phyloP scores from a whole-genome alignment of 106 monocot genomes.

The Dendrobium catenatum region DNA sequence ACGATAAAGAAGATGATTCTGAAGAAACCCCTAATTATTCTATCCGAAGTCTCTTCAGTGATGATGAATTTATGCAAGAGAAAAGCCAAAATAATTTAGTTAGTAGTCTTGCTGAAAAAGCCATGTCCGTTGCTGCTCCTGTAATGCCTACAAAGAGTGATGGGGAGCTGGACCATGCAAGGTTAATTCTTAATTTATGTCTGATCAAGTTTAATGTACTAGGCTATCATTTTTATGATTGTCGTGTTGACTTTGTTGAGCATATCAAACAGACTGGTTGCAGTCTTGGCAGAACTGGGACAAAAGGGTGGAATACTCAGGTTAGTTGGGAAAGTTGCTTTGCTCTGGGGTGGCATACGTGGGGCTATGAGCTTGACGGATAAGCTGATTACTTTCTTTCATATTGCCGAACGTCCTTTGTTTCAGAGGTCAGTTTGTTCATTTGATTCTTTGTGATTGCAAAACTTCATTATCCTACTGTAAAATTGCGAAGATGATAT shows the following conservation, averaged over 20 bases:
- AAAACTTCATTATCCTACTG: neutral
- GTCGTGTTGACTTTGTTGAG: constrained; percentile 13
- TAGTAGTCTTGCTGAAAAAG: constrained; percentile 84
- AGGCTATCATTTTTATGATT: constrained; percentile 1
- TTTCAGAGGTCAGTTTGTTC: constrained; percentile 41
- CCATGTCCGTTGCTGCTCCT: constrained; percentile 80
- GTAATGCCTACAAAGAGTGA: constrained; percentile 72
- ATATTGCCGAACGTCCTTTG: constrained; percentile 77
- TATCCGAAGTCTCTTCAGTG: constrained; percentile 9
- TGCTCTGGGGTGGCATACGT: constrained; percentile 97
- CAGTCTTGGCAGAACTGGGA: constrained; percentile 74
- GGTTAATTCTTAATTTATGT: constrained; percentile 28
- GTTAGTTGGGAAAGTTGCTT: constrained; percentile 78
- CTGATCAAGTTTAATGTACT: neutral
- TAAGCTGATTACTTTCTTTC: constrained; percentile 75
- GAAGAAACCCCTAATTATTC: constrained; percentile 2
- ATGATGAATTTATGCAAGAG: constrained; percentile 32
- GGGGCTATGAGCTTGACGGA: constrained; percentile 93
- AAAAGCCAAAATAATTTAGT: constrained; percentile 45
- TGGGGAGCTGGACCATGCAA: constrained; percentile 86
- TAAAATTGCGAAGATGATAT: neutral
- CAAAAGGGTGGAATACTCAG: constrained; percentile 82
- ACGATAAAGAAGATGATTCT: constrained; percentile 1
- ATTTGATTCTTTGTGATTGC: neutral
- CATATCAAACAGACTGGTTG: constrained; percentile 57